phyloP scores from a whole-genome alignment of 371 early-diverging fungal genomes.

The Rhizopus stolonifer region DNA sequence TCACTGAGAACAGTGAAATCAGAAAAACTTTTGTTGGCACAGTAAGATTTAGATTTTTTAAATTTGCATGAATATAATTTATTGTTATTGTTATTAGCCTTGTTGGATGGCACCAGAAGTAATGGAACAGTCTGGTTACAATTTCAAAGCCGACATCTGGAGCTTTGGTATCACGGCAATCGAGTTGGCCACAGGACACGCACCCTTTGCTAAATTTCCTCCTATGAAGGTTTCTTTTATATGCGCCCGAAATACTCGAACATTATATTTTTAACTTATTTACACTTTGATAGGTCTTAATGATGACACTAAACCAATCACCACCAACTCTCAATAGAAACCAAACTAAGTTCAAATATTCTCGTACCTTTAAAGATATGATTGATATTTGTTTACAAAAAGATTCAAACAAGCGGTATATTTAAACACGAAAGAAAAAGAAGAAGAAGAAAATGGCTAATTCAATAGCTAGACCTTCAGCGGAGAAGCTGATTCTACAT shows the following conservation, averaged over 20 bases:
- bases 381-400: constrained; percentile 81
- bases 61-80: background rate
- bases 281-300: constrained; percentile 61
- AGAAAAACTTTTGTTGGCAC: constrained; percentile 74
- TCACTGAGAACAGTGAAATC: constrained; percentile 74
- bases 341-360: constrained; percentile 70
- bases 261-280: background rate
- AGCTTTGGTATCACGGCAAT: constrained; percentile 89
- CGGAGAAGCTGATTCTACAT: constrained; percentile 76
- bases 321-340: constrained; percentile 88
- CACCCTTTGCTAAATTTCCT: constrained; percentile 89
- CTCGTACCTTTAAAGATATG: constrained; percentile 82
- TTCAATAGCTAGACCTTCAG: constrained; percentile 59
- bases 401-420: constrained; percentile 78
- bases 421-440: background rate
- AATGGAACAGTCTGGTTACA: constrained; percentile 76
- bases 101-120: constrained; percentile 92
- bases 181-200: constrained; percentile 89
- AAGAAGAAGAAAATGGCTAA: too few relatives aligned
- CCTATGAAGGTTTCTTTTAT: constrained; percentile 67
- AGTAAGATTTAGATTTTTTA: background rate
- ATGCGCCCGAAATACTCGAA: too few relatives aligned
- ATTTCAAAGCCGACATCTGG: constrained; percentile 91
- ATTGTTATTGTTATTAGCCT: constrained; percentile 39
- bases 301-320: constrained; percentile 86